Base-by-base conservation (phyloP, 495 filamentous ascomycete species). In the Staphylotrichum tortipilum region DNA sequence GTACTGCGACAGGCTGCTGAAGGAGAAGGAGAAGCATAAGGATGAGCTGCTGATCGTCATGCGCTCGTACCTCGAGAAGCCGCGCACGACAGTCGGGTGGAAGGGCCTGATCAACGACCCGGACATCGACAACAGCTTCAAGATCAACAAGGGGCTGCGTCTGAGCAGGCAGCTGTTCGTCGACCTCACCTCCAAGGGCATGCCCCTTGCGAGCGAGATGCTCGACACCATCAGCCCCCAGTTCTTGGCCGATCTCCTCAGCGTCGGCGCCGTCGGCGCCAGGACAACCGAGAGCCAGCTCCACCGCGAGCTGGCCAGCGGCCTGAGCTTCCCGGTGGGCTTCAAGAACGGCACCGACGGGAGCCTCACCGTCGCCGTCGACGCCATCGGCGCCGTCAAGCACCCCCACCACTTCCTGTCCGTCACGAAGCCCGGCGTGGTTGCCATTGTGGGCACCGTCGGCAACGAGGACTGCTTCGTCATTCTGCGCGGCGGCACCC, bases 281-380 rank as follows among this genome's bases (percentile, higher is more conserved):
- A 80, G 94, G 45, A 99, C 94, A 11, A 97, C 94, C 0, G 94
- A 99, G 67, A 86, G 81, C 33, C 94, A 99, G 68, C 74, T 99
- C 48, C 94, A 99, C 67, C 81, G 94, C 36, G 94, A 99, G 63
- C 68, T 99, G 56, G 91, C 94, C 1, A 94, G 87, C 33, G 94
- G 94, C 57, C 70, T 97, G 18, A 89, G 84, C 44, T 99, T 97
- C 81, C 92, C 94, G 2, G 88, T 99, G 11, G 94, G 94, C 35
- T 99, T 99, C 82, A 99, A 99, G 78, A 99, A 99, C 66, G 94
- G 94, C 49, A 99, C 94, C 23, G 94, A 99, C 65, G 94, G 94
- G 17, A 83, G 84, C 1, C 69, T 97, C 31, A 80, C 83, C 49
- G 88, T 97, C 3, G 89, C 94, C 1, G 86, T 99, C 52, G 94